Percentiles rank a stretch among this genome's conserved stretches.
These are phyloP conservation scores for Viola pubescens DNA, from an alignment of 441 rosid species.

Conservation along the genomic window DNA sequence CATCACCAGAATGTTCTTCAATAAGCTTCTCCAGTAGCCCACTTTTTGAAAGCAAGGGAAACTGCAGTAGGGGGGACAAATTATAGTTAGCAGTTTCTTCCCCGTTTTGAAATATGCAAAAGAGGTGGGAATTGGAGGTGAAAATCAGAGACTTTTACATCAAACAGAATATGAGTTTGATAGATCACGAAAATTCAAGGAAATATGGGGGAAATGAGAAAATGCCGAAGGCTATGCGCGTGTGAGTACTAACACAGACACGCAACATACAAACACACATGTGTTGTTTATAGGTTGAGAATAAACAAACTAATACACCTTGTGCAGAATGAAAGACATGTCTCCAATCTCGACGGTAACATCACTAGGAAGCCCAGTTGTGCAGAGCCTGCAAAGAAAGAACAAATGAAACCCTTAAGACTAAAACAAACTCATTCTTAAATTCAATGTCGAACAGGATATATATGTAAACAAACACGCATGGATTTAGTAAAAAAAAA, in stretches of 20 bases:
- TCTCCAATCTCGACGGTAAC: constrained; percentile 63
- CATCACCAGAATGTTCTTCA: constrained; percentile 31
- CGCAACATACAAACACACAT: neutral
- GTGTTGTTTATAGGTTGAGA: neutral
- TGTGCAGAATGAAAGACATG: constrained; percentile 71
- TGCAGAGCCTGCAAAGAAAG: constrained; percentile 48
- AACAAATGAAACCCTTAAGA: constrained; percentile 1
- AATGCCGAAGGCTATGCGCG: neutral
- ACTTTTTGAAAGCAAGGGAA: constrained; percentile 88
- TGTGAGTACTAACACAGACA: neutral
- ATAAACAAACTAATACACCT: constrained; percentile 30
- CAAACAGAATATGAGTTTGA: neutral
- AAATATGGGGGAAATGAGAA: neutral
- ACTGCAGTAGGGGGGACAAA: constrained; percentile 33
- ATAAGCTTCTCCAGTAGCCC: constrained; percentile 49
- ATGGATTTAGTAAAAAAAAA: too few species aligned
- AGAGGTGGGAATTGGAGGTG: neutral
- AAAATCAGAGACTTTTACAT: neutral
- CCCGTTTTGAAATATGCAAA: neutral
- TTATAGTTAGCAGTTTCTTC: neutral
- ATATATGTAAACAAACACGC: too few species aligned
- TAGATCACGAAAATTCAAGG: neutral
- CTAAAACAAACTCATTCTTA: too few species aligned
- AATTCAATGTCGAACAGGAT: too few species aligned
- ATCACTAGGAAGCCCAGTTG: constrained; percentile 82